Evolutionary conservation across 2,329 filamentous ascomycete species (phyloP), one percentile per base, ranked within the genome.

Genomic region (Monosporascus sp.): DNA sequence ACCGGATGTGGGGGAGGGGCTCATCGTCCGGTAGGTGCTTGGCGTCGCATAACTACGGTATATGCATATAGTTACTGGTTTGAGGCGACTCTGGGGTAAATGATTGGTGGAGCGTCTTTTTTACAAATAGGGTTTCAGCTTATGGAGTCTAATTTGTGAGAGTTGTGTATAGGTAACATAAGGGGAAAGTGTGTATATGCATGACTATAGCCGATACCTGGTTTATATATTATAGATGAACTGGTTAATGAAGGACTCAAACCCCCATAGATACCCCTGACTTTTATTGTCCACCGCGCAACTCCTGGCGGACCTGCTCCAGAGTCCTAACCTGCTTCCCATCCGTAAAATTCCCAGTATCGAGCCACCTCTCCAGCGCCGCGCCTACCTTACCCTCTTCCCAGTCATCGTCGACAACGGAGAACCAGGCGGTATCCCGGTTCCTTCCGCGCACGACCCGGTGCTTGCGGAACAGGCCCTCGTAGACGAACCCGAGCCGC

Each of bases 401-500:
- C 84, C 84, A 87, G 53, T 87, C 84, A 0, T 75, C 74, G 48
- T 82, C 76, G 1, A 80, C 60, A 7, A 87, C 78, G 22, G 80
- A 78, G 52, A 76, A 81, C 81, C 81, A 87, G 3, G 77, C 74
- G 0, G 82, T 83, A 61, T 87, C 83, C 44, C 84, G 69, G 50
- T 70, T 75, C 22, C 74, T 68, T 0, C 81, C 83, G 58, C 80
- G 83, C 7, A 79, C 60, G 31, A 87, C 72, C 75, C 84, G 75
- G 62, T 87, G 82, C 56, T 83, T 80, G 50, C 82, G 72, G 56
- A 86, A 85, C 0, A 76, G 60, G 0, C 84, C 84, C 63, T 88
- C 84, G 58, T 69, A 81, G 0, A 64, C 65, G 58, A 86, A 87
- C 0, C 84, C 84, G 8, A 85, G 63, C 2, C 84, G 69, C 58